phyloP scores from a whole-genome alignment of 345 rosid genomes.

The Eucalyptus rudis region DNA sequence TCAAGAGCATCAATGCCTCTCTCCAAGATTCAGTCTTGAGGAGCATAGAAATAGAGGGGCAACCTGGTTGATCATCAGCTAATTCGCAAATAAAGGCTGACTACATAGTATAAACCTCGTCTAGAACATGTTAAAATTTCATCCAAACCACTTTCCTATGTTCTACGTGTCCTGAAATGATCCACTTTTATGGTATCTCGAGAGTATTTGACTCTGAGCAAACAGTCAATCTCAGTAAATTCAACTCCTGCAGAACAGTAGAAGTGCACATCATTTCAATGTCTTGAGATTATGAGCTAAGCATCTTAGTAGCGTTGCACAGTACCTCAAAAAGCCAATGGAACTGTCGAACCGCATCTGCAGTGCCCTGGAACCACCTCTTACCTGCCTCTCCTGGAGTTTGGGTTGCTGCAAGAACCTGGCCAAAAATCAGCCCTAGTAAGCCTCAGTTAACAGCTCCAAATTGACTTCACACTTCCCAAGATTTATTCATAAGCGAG shows the following conservation, averaged over 20 bases:
- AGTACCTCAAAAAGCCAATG: conserved; percentile 96
- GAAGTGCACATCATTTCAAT: neutral
- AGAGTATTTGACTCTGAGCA: neutral
- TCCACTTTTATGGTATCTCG: neutral
- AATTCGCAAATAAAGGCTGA: neutral
- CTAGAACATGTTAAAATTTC: neutral
- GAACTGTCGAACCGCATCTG: conserved; percentile 93
- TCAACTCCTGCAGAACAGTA: neutral
- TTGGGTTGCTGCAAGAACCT: conserved; percentile 94
- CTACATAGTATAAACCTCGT: neutral
- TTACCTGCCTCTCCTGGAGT: conserved; percentile 91
- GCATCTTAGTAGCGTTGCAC: neutral
- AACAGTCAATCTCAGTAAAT: neutral
- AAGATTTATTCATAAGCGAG: neutral
- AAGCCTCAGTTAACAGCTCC: neutral
- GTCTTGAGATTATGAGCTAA: neutral
- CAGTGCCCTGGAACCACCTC: conserved; percentile 95
- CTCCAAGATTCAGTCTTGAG: neutral
- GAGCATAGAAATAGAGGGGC: neutral
- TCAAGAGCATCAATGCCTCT: neutral
- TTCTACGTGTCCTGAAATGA: neutral
- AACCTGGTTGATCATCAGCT: neutral
- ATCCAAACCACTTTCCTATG: neutral
- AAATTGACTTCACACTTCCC: neutral
- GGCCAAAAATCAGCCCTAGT: neutral